Conservation (phyloP, 306 rosid species). For the Castanospermum australe region DNA sequence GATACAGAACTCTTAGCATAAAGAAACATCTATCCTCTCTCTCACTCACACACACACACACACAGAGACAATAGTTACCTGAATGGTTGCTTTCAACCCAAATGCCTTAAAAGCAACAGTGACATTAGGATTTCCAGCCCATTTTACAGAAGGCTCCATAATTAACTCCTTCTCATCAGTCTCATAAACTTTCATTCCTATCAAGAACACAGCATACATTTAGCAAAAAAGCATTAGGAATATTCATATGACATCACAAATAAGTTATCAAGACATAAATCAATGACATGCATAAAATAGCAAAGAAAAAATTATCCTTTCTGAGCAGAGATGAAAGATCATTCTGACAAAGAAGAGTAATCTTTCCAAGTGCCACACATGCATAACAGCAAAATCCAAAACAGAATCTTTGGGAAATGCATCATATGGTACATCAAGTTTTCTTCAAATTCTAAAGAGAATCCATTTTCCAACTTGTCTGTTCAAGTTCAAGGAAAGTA, state of each 20-base stretch:
- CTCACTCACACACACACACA: neutral
- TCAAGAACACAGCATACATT: neutral
- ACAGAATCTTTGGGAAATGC: neutral
- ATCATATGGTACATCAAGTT: neutral
- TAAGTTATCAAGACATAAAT: neutral
- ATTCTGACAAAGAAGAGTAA: neutral
- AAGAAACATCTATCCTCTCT: neutral
- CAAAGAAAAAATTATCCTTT: neutral
- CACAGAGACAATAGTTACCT: conserved; percentile 41
- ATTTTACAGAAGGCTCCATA: conserved; percentile 86
- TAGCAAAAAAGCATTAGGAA: neutral
- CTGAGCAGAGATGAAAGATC: neutral
- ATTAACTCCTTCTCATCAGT: conserved; percentile 96
- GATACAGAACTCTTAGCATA: conserved; percentile 13
- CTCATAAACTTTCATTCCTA: conserved; percentile 85
- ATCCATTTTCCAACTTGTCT: neutral
- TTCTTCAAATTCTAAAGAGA: neutral
- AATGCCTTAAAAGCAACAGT: conserved; percentile 73
- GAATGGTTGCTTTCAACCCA: conserved; percentile 87
- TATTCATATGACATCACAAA: neutral
- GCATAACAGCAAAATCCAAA: neutral
- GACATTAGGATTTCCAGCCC: conserved; percentile 94
- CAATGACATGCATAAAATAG: neutral
- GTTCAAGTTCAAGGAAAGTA: conserved; percentile 1
- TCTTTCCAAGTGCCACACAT: conserved; percentile 13